Percentiles rank a stretch among this genome's conserved stretches.
phyloP scores from a whole-genome alignment of 2,329 filamentous ascomycete species.

The Trichoderma lentiforme region DNA sequence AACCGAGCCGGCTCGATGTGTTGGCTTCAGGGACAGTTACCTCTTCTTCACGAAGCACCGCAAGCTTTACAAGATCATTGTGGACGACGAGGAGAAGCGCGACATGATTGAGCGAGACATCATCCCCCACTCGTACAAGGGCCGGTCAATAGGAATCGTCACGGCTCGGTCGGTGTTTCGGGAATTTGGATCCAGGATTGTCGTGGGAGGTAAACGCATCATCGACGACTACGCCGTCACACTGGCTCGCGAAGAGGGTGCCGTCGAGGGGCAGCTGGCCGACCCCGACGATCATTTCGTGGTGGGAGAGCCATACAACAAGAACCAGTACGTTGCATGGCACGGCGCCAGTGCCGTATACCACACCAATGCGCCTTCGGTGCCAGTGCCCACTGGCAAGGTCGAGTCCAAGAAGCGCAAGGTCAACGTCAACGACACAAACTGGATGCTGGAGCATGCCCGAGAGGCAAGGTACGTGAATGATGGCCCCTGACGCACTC shows the following conservation, averaged over 20 bases:
- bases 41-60: slow-evolving; percentile 98
- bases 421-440: slow-evolving; percentile 85
- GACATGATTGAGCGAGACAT: slow-evolving; percentile 94
- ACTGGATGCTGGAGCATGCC: slow-evolving; percentile 96
- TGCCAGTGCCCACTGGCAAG: slow-evolving; percentile 74
- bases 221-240: slow-evolving; percentile 86
- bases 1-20: slow-evolving; percentile 92
- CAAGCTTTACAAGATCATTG: slow-evolving; percentile 95
- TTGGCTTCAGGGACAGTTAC: slow-evolving; percentile 96
- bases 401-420: slow-evolving; percentile 77
- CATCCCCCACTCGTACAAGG: slow-evolving; percentile 98
- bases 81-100: slow-evolving; percentile 94
- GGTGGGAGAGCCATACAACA: slow-evolving; percentile 85
- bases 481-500: slow-evolving; percentile 12
- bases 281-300: slow-evolving; percentile 83
- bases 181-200: slow-evolving; percentile 91
- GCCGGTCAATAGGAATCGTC: slow-evolving; percentile 92
- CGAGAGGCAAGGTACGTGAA: slow-evolving; percentile 74
- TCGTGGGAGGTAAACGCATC: slow-evolving; percentile 84
- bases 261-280: slow-evolving; percentile 82
- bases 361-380: slow-evolving; percentile 73
- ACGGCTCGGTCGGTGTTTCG: slow-evolving; percentile 95
- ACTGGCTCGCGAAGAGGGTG: slow-evolving; percentile 70
- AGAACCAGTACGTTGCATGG: slow-evolving; percentile 98
- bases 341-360: slow-evolving; percentile 96